A percentile compares a stretch with the other conserved stretches of the same genome.
phyloP scores from a whole-genome alignment of 1,139 yeast genomes.

The Zygoascus meyerae region DNA sequence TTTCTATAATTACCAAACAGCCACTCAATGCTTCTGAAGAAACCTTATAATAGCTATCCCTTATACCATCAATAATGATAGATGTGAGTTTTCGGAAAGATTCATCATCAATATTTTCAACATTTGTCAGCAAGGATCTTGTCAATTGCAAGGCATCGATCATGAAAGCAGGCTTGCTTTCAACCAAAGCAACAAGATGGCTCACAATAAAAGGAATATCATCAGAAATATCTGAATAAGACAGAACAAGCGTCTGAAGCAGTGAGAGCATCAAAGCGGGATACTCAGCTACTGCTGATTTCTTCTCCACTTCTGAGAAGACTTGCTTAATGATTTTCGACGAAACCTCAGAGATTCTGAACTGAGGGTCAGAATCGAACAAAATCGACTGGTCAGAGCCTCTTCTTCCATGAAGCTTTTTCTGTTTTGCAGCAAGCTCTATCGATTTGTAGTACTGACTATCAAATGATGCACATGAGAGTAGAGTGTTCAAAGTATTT shows the following conservation, averaged over 20 bases:
- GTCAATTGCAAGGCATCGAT: slow-evolving; percentile 24
- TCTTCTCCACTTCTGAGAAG: slow-evolving; percentile 6
- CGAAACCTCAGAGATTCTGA: slow-evolving; percentile 16
- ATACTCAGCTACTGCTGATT: slow-evolving; percentile 7
- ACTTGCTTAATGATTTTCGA: slow-evolving; percentile 22
- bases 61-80: slow-evolving; percentile 42
- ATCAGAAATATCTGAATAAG: slow-evolving; percentile 3
- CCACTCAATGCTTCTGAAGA: slow-evolving; percentile 45
- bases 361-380: slow-evolving; percentile 26
- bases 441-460: slow-evolving; percentile 24
- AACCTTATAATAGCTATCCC: slow-evolving; percentile 45
- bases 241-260: slow-evolving; percentile 11
- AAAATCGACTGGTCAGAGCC: slow-evolving; percentile 34
- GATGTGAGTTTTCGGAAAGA: slow-evolving; percentile 28
- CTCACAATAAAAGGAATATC: slow-evolving; percentile 7
- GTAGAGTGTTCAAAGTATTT: slow-evolving; percentile 22
- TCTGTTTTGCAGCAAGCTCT: slow-evolving; percentile 11
- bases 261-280: slow-evolving; percentile 11
- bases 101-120: slow-evolving; percentile 18
- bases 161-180: slow-evolving; percentile 17
- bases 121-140: slow-evolving; percentile 16
- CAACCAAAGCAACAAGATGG: slow-evolving; percentile 1
- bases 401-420: slow-evolving; percentile 22
- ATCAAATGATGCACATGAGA: slow-evolving; percentile 27
- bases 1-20: slow-evolving; percentile 32